A percentile compares a stretch with the other conserved stretches of the same genome.
These are phyloP conservation scores for Starmerella bombicola DNA, from an alignment of 805 yeast species.

Conservation along the genomic window DNA sequence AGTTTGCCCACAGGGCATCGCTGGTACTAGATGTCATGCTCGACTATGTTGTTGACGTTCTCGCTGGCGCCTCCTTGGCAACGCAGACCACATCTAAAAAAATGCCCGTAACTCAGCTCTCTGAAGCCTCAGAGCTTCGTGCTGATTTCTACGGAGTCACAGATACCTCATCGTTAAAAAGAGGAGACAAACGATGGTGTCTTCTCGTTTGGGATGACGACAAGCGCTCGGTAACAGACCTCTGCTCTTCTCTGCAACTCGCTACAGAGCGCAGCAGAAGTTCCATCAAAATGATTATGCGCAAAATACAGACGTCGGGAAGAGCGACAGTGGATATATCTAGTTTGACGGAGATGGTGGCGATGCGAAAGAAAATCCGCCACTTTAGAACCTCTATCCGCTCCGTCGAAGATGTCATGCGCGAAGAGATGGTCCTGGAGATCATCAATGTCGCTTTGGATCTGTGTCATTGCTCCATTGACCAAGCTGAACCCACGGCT, in stretches of 20 bases:
- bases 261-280: slow-evolving; percentile 53
- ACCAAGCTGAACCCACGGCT: slow-evolving; percentile 36
- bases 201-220: slow-evolving; percentile 69
- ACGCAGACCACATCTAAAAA: slow-evolving; percentile 12
- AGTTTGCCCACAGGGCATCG: slow-evolving; percentile 41
- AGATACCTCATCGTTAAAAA: no score
- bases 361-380: slow-evolving; percentile 43
- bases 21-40: slow-evolving; percentile 22
- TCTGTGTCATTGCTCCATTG: slow-evolving; percentile 36
- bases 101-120: not conserved
- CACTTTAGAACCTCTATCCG: slow-evolving; percentile 49
- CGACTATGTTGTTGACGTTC: slow-evolving; percentile 28
- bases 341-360: slow-evolving; percentile 38
- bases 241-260: slow-evolving; percentile 47
- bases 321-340: slow-evolving; percentile 57
- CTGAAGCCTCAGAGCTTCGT: not conserved
- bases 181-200: slow-evolving; percentile 35
- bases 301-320: slow-evolving; percentile 49
- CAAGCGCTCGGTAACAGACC: slow-evolving; percentile 60
- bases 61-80: slow-evolving; percentile 19
- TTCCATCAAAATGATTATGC: slow-evolving; percentile 63
- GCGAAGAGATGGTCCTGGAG: slow-evolving; percentile 72
- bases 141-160: not conserved
- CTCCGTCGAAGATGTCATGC: slow-evolving; percentile 52
- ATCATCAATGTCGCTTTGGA: slow-evolving; percentile 55